These are phyloP conservation scores for Neonectria magnoliae DNA, from an alignment of 2,329 filamentous ascomycete genomes.

Conservation along the genomic window DNA sequence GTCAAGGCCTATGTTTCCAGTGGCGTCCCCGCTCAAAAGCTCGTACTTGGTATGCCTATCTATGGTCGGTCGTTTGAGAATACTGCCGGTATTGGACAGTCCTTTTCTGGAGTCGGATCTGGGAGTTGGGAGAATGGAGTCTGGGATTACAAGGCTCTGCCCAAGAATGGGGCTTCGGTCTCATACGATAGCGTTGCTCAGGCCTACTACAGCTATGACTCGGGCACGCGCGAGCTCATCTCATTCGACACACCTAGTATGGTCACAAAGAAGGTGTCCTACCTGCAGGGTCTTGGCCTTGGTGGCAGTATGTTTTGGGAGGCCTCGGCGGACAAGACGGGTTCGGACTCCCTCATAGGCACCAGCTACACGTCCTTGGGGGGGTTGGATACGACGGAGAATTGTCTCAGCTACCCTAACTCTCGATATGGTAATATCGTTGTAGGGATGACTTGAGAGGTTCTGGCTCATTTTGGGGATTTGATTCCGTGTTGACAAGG, in stretches of 20 bases:
- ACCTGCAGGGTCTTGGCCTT: conserved; percentile 68
- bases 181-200: conserved; percentile 64
- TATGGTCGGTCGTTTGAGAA: conserved; percentile 77
- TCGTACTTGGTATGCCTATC: conserved; percentile 81
- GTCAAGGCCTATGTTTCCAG: conserved; percentile 70
- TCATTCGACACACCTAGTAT: conserved; percentile 74
- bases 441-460: not conserved
- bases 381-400: conserved; percentile 56
- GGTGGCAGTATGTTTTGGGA: conserved; percentile 93
- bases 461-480: not conserved
- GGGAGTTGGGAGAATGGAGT: conserved; percentile 78
- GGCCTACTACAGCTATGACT: conserved; percentile 78
- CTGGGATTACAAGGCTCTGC: conserved; percentile 84
- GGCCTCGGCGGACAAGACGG: conserved; percentile 72
- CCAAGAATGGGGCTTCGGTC: conserved; percentile 67
- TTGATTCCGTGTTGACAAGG: not conserved
- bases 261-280: conserved; percentile 69
- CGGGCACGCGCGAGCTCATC: conserved; percentile 68
- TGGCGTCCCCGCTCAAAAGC: conserved; percentile 70
- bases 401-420: conserved; percentile 61
- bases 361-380: conserved; percentile 53
- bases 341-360: conserved; percentile 67
- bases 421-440: conserved; percentile 64
- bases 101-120: conserved; percentile 66
- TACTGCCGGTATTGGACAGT: conserved; percentile 32